Evolutionary conservation across 176 grass and related monocot genomes (phyloP).

Genomic region (Triticum urartu): DNA sequence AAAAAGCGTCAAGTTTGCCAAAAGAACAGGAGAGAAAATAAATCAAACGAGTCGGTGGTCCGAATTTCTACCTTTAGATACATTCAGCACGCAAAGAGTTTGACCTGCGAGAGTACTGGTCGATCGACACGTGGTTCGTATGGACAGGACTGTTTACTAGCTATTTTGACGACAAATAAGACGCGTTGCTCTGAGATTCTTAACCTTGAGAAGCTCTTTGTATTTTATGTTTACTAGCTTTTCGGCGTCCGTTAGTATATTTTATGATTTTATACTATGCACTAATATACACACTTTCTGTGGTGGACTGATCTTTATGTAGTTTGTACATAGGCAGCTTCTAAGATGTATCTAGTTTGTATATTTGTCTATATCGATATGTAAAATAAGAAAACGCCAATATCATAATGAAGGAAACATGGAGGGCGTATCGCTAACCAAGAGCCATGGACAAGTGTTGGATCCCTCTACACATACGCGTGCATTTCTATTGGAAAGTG

Average conservation of each 20-base stretch:
- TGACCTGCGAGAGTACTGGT: not conserved
- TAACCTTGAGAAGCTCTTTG: not conserved
- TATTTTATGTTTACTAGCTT: not conserved
- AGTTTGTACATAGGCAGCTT: not conserved
- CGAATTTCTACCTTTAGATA: not conserved
- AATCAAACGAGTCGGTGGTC: not conserved
- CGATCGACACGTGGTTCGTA: not conserved
- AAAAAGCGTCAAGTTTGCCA: not conserved
- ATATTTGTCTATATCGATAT: not conserved
- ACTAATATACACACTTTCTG: not conserved
- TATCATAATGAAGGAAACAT: not conserved
- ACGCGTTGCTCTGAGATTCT: no score
- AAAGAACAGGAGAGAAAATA: not conserved
- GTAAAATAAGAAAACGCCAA: not conserved
- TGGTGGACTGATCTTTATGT: no score
- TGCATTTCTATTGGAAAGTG: not conserved
- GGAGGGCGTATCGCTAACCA: not conserved
- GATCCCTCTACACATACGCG: not conserved
- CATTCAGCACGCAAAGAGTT: not conserved
- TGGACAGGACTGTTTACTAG: not conserved
- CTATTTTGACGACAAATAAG: not conserved
- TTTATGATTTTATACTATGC: not conserved
- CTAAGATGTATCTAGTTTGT: not conserved
- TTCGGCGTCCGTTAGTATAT: not conserved
- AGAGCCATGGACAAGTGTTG: not conserved